Base-by-base conservation (phyloP, 306 rosid species). In the Abrus pulchellus region DNA sequence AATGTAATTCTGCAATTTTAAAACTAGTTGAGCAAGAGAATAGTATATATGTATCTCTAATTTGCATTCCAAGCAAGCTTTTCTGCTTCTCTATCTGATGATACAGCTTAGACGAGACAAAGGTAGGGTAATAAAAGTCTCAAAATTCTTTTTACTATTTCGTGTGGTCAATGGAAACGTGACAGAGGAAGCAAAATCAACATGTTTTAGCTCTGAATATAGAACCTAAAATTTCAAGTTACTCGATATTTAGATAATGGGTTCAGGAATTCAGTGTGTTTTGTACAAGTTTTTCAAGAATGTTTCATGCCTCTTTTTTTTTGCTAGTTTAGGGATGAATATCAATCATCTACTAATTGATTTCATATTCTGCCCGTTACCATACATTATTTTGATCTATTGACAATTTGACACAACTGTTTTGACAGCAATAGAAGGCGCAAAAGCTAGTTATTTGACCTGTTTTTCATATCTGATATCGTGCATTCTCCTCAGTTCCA, bases 11-110 rank as follows among this genome's bases (percentile, higher is more conserved):
- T 33, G 43, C 40, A 11, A 5, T 61, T 61, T 29, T 5, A 0
- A 44, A 43, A 43, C 38, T 67, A 44, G 54, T 45, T 7, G 36
- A 68, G 20, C 40, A 8, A 30, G 6, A 29, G 33, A 29, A 29
- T 34, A 5, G 6, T 8, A 90, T 79, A 88, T 88, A 70, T 47
- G 60, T 5, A 88, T 88, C 56, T 57, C 81, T 12, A 65, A 0
- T 61, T 83, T 85, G 47, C 88, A 93, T 32, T 92, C 91, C 73
- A 90, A n/a, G 85, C 94, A 90, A 40, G 92, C 33, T 30, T 28
- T 9, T 72, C 33, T 7, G 13, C 41, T 40, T 64, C 70, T n/a
- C n/a, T 86, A 0, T 9, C 7, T 88, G 88, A 73, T 11, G 47
- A 2, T 0, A 10, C 53, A 0, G 0, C 0, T 0, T 11, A 0